Base-by-base conservation (phyloP, 2,329 filamentous ascomycete species). In the Verticillium nubilum region DNA sequence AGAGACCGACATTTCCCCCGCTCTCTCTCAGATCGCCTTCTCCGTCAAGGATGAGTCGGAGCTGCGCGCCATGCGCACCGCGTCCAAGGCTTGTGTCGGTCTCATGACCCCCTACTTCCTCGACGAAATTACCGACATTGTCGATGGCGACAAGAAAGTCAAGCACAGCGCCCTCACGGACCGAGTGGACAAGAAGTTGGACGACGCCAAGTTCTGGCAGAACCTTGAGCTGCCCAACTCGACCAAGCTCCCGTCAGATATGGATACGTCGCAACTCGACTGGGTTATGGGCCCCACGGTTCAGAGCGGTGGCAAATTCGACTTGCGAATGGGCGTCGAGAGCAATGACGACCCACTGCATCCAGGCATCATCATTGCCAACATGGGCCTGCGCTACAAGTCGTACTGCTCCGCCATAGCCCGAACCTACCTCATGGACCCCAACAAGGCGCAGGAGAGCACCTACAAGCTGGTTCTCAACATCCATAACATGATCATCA, bases 101-200 rank as follows among this genome's bases (percentile, higher is more conserved):
- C 80, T 98, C 61, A 96, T 98, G 88, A 92, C 92, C 56, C 92
- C 94, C 61, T 99, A 95, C 75, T 98, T 98, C 73, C 88, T 99
- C 65, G 95, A 99, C 71, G 93, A 97, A 73, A 98, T 99, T 93
- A 97, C 94, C 56, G 89, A 90, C 67, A 89, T 98, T 57, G 86
- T 99, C 61, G 95, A 99, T 70, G 89, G 93, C 66, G 96, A 98
- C 74, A 97, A 97, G 80, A 97, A 97, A 72, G 92, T 98, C 71
- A 95, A 92, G 64, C 95, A 99, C 76, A 91, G 88, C 65, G 83
- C 84, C 2, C 83, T 99, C 7, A 87, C 91, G n/a, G 87, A 91
- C 68, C 95, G 93, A 74, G 89, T 99, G 31, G 87, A 94, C 66
- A 86, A 87, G 69, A 97, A 97, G 77, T 88, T 99, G 59, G 94